These are phyloP conservation scores for Plasmodium adleri DNA, from an alignment of 169 alveolate species.

Conservation along the genomic window DNA sequence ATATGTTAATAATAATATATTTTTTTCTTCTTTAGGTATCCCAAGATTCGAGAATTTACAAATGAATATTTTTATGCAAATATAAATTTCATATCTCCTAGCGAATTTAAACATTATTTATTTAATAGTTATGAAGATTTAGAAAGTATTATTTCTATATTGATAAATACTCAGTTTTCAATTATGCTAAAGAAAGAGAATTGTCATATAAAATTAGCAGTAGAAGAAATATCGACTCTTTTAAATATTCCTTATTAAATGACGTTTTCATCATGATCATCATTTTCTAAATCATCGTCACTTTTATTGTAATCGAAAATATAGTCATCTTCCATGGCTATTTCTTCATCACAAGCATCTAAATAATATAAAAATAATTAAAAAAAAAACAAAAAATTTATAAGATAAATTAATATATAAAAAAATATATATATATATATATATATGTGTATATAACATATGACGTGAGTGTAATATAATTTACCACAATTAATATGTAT, in stretches of 20 bases:
- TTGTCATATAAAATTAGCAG: constrained; percentile 31
- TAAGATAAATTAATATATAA: not conserved
- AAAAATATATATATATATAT: not conserved
- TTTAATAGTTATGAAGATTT: constrained; percentile 61
- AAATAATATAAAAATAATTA: not conserved
- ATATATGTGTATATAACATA: not conserved
- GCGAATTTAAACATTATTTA: constrained; percentile 44
- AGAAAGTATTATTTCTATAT: constrained; percentile 22
- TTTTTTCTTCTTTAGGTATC: constrained; percentile 31
- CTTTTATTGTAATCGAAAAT: constrained; percentile 68
- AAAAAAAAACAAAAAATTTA: not conserved
- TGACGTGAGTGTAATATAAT: no score
- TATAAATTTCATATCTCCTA: constrained; percentile 59
- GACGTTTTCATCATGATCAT: constrained; percentile 71
- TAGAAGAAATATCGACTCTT: constrained; percentile 16
- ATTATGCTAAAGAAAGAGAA: constrained; percentile 10
- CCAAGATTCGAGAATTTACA: constrained; percentile 73
- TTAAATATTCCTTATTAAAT: constrained; percentile 49
- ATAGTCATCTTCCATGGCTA: constrained; percentile 54
- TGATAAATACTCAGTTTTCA: constrained; percentile 59
- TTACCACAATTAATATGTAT: no score
- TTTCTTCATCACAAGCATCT: constrained; percentile 60
- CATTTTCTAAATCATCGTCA: constrained; percentile 75
- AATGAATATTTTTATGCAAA: constrained; percentile 61
- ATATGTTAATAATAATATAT: not conserved